phyloP scores from a whole-genome alignment of 2,329 filamentous ascomycete genomes.

The Venturia carpophila region DNA sequence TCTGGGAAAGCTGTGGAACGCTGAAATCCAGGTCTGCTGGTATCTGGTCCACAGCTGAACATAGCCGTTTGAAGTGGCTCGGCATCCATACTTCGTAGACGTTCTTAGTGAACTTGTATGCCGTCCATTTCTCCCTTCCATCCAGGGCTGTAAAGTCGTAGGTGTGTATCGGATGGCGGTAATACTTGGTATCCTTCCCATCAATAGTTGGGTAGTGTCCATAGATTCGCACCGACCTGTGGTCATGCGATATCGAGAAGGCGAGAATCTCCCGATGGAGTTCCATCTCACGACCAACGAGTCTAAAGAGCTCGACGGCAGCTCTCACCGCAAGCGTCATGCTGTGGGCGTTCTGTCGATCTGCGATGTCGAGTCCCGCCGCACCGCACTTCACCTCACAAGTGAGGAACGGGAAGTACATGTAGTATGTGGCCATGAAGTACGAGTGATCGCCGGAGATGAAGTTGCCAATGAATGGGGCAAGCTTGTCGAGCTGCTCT shows the following conservation, averaged over 20 bases:
- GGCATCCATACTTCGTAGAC: conserved; percentile 6
- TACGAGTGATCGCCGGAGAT: neutral
- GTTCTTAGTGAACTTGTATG: conserved; percentile 9
- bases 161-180: conserved; percentile 16
- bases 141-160: conserved; percentile 21
- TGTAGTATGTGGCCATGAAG: conserved; percentile 1
- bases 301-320: conserved; percentile 25
- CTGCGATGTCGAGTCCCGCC: conserved; percentile 27
- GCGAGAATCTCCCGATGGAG: conserved; percentile 26
- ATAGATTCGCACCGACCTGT: conserved; percentile 10
- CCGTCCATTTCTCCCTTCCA: conserved; percentile 17
- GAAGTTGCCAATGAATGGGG: conserved; percentile 13
- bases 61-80: conserved; percentile 10
- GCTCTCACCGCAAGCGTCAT: neutral
- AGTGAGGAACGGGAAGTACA: conserved; percentile 18
- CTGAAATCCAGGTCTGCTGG: conserved; percentile 4
- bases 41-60: conserved; percentile 4
- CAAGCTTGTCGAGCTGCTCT: conserved; percentile 22
- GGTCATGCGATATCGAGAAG: conserved; percentile 15
- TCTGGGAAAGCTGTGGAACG: conserved; percentile 9
- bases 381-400: conserved; percentile 25
- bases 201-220: conserved; percentile 11
- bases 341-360: conserved; percentile 21
- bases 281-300: conserved; percentile 32
- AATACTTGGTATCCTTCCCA: conserved; percentile 9